Evolutionary conservation across 352 stramenopile genomes (phyloP).

Genomic region (Globisporangium abappressorium): DNA sequence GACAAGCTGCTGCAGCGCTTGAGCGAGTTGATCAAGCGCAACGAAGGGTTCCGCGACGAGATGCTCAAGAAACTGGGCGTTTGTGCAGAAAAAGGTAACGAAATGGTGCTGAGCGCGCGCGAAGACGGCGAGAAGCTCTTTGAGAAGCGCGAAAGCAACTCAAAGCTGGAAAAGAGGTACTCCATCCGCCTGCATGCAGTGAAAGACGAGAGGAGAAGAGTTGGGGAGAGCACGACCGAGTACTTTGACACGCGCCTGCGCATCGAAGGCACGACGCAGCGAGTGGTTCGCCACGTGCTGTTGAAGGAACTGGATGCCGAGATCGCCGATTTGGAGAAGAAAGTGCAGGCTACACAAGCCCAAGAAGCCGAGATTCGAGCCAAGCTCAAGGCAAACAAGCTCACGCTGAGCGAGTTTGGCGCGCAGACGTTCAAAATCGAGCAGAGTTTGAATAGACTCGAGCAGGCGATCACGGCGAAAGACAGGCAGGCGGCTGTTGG

Average conservation of each 20-base stretch:
- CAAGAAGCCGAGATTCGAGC: slow-evolving; percentile 11
- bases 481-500: not conserved
- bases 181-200: slow-evolving; percentile 28
- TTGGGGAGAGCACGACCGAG: slow-evolving; percentile 31
- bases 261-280: slow-evolving; percentile 51
- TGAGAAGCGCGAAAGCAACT: slow-evolving; percentile 30
- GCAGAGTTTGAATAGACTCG: slow-evolving; percentile 25
- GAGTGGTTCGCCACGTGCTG: slow-evolving; percentile 41
- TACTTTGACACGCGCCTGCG: slow-evolving; percentile 63
- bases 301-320: slow-evolving; percentile 43
- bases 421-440: slow-evolving; percentile 37
- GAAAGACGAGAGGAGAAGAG: slow-evolving; percentile 31
- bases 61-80: slow-evolving; percentile 33
- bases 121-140: slow-evolving; percentile 57
- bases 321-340: slow-evolving; percentile 31
- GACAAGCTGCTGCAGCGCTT: slow-evolving; percentile 65
- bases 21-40: slow-evolving; percentile 67
- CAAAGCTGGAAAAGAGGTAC: slow-evolving; percentile 29
- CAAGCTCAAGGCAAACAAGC: slow-evolving; percentile 22
- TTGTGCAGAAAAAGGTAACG: slow-evolving; percentile 48
- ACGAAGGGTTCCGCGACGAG: slow-evolving; percentile 55
- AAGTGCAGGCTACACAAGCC: not conserved
- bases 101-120: slow-evolving; percentile 48
- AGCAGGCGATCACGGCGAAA: slow-evolving; percentile 24
- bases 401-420: slow-evolving; percentile 35